Base-by-base conservation (phyloP, 345 rosid genomes). In the Corchorus olitorius region DNA sequence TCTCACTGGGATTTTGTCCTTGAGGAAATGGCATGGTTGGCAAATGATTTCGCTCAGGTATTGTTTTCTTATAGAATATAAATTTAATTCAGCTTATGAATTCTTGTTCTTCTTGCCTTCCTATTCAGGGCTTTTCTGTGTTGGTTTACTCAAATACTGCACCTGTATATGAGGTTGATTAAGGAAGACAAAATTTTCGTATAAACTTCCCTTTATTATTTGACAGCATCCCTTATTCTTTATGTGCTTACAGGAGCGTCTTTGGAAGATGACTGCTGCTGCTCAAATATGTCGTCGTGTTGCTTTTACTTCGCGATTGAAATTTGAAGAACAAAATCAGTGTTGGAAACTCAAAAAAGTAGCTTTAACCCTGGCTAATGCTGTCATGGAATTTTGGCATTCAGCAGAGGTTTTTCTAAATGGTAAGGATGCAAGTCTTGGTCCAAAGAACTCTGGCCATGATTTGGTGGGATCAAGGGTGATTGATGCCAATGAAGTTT, bases 1-100 rank as follows among this genome's bases (percentile, higher is more conserved):
- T 87, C 89, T 79, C 97, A 91, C 58, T 97, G 99, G 99, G 97
- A 90, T 84, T 94, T 88, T 84, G 96, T 97, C 82, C 96, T 97
- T n/a, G 98, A 97, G 92, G 99, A 97, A 84, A 94, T 97, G 97
- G 86, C 91, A 72, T 97, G 99, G 99, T 80, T 97, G 83, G 99
- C 99, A 78, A 94, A 92, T 87, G 99, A 97, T 85, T 90, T 97
- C 88, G 90, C 93, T 1, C 99, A 97, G 99, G 99, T 97, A 35
- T 76, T 81, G 85, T 37, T 73, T 64, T 58, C 70, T 69, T 69
- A 50, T n/a, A 33, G 76, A 68, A 77, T 41, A 55, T 59, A 62
- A 65, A 11, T 10, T 76, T 49, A 76, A 22, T 73, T 45, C 61
- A 72, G 53, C 37, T 50, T 80, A 73, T 78, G 72, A 72, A 70